Conservation (phyloP, 2,329 filamentous ascomycete genomes). For the Monascus ruber region DNA sequence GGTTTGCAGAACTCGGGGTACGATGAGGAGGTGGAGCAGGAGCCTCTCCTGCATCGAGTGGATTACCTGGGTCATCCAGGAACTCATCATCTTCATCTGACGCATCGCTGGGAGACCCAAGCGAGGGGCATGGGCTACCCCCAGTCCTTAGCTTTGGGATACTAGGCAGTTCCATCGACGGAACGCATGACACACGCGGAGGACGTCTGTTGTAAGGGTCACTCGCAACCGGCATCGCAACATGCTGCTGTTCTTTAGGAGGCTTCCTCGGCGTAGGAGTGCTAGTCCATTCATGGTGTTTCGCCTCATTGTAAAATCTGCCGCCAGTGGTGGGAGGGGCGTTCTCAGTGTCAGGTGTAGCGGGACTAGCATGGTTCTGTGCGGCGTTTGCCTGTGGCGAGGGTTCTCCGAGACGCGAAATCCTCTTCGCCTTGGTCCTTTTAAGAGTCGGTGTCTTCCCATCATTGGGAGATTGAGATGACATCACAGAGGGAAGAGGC, state of each 20-base stretch:
- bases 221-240: conserved; percentile 15
- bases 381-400: conserved; percentile 13
- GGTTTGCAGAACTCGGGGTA: conserved; percentile 38
- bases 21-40: conserved; percentile 39
- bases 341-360: too few relatives aligned
- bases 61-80: conserved; percentile 9
- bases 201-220: conserved; percentile 18
- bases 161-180: conserved; percentile 33
- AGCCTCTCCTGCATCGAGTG: conserved; percentile 15
- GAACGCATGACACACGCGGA: conserved; percentile 35
- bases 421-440: conserved; percentile 29
- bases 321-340: too few relatives aligned
- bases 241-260: conserved; percentile 7
- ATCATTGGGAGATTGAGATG: conserved; percentile 13
- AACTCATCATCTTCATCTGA: conserved; percentile 20
- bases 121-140: conserved; percentile 24
- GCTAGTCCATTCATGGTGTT: conserved; percentile 1
- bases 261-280: conserved; percentile 6
- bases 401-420: conserved; percentile 27
- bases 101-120: conserved; percentile 11
- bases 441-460: conserved; percentile 25
- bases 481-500: conserved; percentile 21
- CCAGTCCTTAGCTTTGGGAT: conserved; percentile 32
- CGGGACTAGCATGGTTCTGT: too few relatives aligned
- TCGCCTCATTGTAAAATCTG: conserved; percentile 9